Base-by-base conservation (phyloP, 257 asterid genomes). In the Solanum sejunctum region DNA sequence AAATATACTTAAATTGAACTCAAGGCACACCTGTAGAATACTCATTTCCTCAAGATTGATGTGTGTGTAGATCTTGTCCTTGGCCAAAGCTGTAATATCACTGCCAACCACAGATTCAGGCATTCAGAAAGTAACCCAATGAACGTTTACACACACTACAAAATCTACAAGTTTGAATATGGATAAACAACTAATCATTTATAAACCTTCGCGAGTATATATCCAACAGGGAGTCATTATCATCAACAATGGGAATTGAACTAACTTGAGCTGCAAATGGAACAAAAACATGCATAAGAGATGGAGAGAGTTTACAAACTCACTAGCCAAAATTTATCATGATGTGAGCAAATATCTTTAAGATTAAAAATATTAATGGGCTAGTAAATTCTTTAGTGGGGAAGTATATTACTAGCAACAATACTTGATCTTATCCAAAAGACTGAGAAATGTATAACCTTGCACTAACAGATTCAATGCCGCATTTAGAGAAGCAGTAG, bases 171-270 rank as follows among this genome's bases (percentile, higher is more conserved):
- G 82, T 77, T 32, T 49, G 81, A 75, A 66, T 70, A 55, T 47
- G 45, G 12, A 45, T 28, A 84, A 77, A 58, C 11, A 61, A 26
- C 78, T n/a, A 81, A 79, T 80, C 43, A 81, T 17, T 85, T 78
- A 79, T 92, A 83, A 80, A 93, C 99, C 99, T 96, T 88, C 99
- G 92, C 67, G 97, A 90, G 89, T 93, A 96, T 78, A 96, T 88
- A 83, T 95, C 98, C 95, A 95, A 87, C 88, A 96, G 84, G 77
- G 98, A 93, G 94, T 92, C 95, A 87, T 92, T 92, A 80, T 96
- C 98, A 88, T 96, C 99, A 83, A 95, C 98, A 85, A 96, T 90
- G 51, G 98, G 99, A 84, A 96, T 87, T 15, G 99, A 92, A 88
- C 99, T 93, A 88, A 94, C 98, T 91, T 92, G 97, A 45, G 93